These are phyloP conservation scores for Cercospora citrullina DNA, from an alignment of 2,329 filamentous ascomycete species.

Conservation along the genomic window DNA sequence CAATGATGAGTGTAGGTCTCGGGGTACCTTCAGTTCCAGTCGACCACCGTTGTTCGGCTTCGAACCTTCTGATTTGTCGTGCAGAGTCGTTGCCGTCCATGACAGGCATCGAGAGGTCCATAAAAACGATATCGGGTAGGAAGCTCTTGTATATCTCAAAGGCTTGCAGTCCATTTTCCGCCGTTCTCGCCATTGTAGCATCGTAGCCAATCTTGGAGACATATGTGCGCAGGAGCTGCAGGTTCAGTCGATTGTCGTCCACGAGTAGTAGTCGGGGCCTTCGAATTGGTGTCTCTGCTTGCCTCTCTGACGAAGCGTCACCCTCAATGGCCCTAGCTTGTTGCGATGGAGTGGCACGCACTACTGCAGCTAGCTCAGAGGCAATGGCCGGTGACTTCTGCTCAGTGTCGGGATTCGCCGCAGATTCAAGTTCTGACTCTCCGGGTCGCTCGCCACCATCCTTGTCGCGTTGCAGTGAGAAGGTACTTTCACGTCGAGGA, in stretches of 20 bases:
- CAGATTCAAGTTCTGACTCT: not conserved
- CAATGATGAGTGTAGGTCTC: conserved; percentile 30
- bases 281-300: conserved; percentile 11
- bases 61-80: conserved; percentile 33
- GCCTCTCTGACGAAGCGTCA: conserved; percentile 4
- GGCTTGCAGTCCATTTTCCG: conserved; percentile 51
- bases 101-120: conserved; percentile 46
- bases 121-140: conserved; percentile 50
- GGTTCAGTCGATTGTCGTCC: conserved; percentile 36
- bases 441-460: not conserved
- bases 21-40: not conserved
- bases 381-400: not conserved
- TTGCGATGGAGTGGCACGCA: not conserved
- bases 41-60: conserved; percentile 21
- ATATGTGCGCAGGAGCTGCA: conserved; percentile 38
- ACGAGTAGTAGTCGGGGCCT: conserved; percentile 31
- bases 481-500: not conserved
- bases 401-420: not conserved
- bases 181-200: conserved; percentile 39
- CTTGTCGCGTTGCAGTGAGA: not conserved
- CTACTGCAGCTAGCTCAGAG: not conserved
- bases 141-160: conserved; percentile 44
- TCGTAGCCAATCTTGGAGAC: conserved; percentile 30
- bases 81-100: conserved; percentile 39
- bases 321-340: not conserved